A percentile compares a stretch with the other conserved stretches of the same genome.
phyloP scores from a whole-genome alignment of 2,329 filamentous ascomycete species.

The Coniochaeta ligniaria region DNA sequence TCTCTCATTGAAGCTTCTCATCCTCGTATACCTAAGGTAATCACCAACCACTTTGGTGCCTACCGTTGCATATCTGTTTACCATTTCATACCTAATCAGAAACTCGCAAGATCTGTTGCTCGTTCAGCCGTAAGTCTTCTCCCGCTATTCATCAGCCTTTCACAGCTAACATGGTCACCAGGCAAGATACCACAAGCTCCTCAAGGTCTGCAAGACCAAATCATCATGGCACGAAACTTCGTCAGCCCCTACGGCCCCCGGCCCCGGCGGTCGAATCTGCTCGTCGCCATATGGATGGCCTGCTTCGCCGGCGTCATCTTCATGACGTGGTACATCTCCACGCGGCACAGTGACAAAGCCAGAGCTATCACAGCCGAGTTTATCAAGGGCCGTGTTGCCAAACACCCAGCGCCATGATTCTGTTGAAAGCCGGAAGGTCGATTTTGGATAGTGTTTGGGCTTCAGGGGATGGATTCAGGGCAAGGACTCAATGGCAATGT shows the following conservation, averaged over 20 bases:
- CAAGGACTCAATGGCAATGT: background rate
- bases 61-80: no score
- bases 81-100: background rate
- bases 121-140: background rate
- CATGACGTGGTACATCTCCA: conserved; percentile 14
- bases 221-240: conserved; percentile 3
- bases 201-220: background rate
- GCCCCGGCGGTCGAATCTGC: conserved; percentile 8
- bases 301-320: conserved; percentile 11
- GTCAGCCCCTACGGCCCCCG: conserved; percentile 11
- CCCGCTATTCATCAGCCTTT: background rate
- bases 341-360: conserved; percentile 9
- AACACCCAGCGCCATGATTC: background rate
- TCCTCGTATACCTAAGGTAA: background rate
- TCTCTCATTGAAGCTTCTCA: background rate
- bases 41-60: background rate
- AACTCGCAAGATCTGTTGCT: background rate
- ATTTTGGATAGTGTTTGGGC: background rate
- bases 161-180: background rate
- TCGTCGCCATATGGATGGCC: conserved; percentile 13
- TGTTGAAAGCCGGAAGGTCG: background rate
- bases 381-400: background rate
- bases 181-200: background rate
- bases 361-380: conserved; percentile 9
- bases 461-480: background rate